Evolutionary conservation across 169 alveolate genomes (phyloP).

Genomic region (Plasmodium relictum): DNA sequence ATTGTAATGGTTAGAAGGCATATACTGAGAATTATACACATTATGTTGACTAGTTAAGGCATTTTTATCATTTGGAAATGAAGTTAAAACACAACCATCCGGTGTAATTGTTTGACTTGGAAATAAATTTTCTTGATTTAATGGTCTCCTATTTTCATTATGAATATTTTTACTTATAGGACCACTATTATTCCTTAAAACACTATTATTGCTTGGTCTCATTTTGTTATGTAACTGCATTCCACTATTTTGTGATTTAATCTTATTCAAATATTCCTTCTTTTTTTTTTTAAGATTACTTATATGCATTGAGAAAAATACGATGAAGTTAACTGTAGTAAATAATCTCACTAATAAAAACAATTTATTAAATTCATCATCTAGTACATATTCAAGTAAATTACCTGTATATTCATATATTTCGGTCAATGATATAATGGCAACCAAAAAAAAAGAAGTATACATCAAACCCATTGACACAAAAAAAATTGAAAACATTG

Average conservation of each 20-base stretch:
- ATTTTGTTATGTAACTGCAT: neutral
- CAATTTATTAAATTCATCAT: conserved; percentile 29
- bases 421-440: conserved; percentile 17
- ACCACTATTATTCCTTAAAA: neutral
- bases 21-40: too few relatives aligned
- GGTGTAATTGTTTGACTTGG: neutral
- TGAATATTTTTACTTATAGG: neutral
- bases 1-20: conserved; percentile 33
- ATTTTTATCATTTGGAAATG: conserved; percentile 21
- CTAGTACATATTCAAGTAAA: neutral
- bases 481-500: conserved; percentile 21
- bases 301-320: conserved; percentile 24
- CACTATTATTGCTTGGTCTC: neutral
- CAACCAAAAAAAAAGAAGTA: conserved; percentile 9
- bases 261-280: neutral
- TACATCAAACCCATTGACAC: conserved; percentile 12
- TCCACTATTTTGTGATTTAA: neutral
- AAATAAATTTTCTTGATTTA: neutral
- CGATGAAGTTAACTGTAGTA: conserved; percentile 12
- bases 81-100: conserved; percentile 35
- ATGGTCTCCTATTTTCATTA: neutral
- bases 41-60: neutral
- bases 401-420: conserved; percentile 23
- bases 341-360: conserved; percentile 50
- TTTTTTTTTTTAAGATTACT: conserved; percentile 15